Evolutionary conservation across 2,329 filamentous ascomycete species (phyloP), one percentile per base, ranked within the genome.

Genomic region (Ophiosphaerella narmari): DNA sequence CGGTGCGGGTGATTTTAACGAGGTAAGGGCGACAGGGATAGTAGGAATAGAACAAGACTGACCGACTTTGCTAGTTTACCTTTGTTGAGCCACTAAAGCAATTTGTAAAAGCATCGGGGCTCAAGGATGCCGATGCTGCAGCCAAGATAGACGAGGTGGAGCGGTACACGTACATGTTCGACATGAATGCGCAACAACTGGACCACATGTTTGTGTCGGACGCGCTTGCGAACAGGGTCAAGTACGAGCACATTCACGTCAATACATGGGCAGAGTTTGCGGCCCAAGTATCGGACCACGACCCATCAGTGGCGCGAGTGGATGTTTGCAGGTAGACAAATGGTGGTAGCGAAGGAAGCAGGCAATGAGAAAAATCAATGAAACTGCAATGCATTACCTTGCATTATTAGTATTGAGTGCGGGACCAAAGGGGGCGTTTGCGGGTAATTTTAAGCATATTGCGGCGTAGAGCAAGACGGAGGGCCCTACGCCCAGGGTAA

Each of bases 151-250:
- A 78, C 4, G 63, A 73, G 2, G 65, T 71, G 23, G 87, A 90
- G 76, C 76, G 87, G 8, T 90, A 90, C 70, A 88, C 86, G 1
- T 90, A 90, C 68, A 73, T 87, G 1, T 90, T 82, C 54, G 86
- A 88, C 57, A 83, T 82, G 80, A 89, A 88, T 72, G 80, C 82
- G 50, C 83, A 90, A 75, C 80, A 86, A 64, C 76, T 90, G 14
- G 87, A 90, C 70, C 87, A 90, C 74, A 83, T 88, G 73, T 89
- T 81, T 59, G 79, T 88, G 48, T 87, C 83, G 65, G 75, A 79
- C 23, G 76, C 76, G 42, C 63, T 87, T 50, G 74, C 73, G 23
- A 65, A 57, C 23, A 66, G 70, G 4, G 72, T 78, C 13, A 70
- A 76, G 61, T 83, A 84, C 57, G 84, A 89, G 77, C 86, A 90